Conservation (phyloP, 106 monocot species). For the Dendrobium nobile region DNA sequence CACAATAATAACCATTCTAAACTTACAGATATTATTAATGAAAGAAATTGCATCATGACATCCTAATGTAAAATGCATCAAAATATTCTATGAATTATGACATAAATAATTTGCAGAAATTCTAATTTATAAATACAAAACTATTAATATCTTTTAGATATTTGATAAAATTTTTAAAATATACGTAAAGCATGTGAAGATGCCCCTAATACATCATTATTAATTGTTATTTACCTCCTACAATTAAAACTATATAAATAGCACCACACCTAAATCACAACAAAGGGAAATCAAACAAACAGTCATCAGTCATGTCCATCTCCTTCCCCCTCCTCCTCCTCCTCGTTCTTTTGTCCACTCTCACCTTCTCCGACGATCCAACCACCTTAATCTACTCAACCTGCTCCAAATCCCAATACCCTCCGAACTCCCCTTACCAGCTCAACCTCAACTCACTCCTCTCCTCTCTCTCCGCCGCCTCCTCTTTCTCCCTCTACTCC, state of each 20-base stretch:
- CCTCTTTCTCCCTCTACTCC: conserved; percentile 42
- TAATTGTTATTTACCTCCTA: too few species aligned
- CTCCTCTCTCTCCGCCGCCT: conserved; percentile 58
- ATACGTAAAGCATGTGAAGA: too few species aligned
- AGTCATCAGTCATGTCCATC: not conserved
- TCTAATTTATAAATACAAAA: too few species aligned
- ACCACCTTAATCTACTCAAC: conserved; percentile 62
- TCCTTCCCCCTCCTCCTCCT: not conserved
- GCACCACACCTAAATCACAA: not conserved
- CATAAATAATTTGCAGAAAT: too few species aligned
- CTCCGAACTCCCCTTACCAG: conserved; percentile 39
- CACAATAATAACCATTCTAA: too few species aligned
- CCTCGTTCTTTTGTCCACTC: not conserved
- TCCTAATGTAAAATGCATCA: too few species aligned
- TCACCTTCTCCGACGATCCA: conserved; percentile 20
- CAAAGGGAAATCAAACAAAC: not conserved
- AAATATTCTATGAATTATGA: too few species aligned
- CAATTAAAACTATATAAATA: not conserved
- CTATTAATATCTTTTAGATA: too few species aligned
- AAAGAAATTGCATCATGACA: too few species aligned
- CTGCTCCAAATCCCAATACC: conserved; percentile 62
- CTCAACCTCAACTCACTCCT: conserved; percentile 59
- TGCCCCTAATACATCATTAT: too few species aligned
- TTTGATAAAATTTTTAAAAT: too few species aligned
- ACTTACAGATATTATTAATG: too few species aligned